A percentile compares a stretch with the other conserved stretches of the same genome.
Evolutionary conservation across 495 filamentous ascomycete genomes (phyloP).

Genomic region (Daldinia grandis): DNA sequence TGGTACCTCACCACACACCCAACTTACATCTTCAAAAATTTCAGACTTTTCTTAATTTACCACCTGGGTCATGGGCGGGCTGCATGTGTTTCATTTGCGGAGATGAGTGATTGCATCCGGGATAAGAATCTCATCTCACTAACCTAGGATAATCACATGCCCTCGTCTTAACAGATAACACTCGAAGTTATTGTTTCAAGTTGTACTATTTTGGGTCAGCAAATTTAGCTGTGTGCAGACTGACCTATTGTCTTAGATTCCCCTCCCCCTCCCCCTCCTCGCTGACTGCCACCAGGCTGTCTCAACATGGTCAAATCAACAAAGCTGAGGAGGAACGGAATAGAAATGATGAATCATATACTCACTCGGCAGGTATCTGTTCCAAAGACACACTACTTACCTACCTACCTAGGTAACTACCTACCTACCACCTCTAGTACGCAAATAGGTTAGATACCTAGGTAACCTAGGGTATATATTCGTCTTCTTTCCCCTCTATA

Average conservation of each 20-base stretch:
- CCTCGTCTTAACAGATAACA: not conserved
- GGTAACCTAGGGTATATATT: not conserved
- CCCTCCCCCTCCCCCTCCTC: too few species aligned
- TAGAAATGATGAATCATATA: not conserved
- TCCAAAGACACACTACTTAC: not conserved
- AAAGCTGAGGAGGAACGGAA: not conserved
- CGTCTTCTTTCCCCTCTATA: not conserved
- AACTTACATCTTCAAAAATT: not conserved
- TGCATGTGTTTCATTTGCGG: slow-evolving; percentile 24
- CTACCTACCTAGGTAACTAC: too few species aligned
- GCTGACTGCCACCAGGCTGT: not conserved
- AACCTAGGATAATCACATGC: slow-evolving; percentile 3
- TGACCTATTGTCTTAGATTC: not conserved
- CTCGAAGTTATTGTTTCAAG: slow-evolving; percentile 10
- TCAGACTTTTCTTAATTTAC: not conserved
- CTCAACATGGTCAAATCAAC: not conserved
- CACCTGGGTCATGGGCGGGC: not conserved
- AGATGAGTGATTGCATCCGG: not conserved
- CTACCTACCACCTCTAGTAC: too few species aligned
- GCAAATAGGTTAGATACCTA: too few species aligned
- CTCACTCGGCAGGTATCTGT: not conserved
- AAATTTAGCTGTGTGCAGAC: slow-evolving; percentile 13
- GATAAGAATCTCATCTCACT: slow-evolving; percentile 10
- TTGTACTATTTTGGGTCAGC: slow-evolving; percentile 22
- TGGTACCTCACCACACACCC: not conserved